A percentile compares a stretch with the other conserved stretches of the same genome.
These are phyloP conservation scores for Leccinum aurantiacum DNA, from an alignment of 768 basidiomycete genomes.

Conservation along the genomic window DNA sequence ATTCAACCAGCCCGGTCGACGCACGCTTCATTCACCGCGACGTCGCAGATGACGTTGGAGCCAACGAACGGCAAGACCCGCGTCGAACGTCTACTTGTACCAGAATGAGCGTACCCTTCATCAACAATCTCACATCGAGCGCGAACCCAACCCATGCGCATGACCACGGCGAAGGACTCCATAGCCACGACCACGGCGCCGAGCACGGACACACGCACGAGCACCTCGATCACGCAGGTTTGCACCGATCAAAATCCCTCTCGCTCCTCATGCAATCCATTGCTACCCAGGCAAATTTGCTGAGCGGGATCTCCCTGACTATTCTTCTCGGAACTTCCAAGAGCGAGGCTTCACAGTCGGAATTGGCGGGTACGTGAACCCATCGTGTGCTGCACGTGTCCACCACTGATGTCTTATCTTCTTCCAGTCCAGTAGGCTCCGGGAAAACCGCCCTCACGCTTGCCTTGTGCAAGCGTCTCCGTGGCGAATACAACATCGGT, in stretches of 20 bases:
- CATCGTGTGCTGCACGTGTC: background rate
- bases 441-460: conserved; percentile 96
- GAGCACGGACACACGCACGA: conserved; percentile 98
- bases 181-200: conserved; percentile 55
- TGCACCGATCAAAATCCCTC: conserved; percentile 10
- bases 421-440: conserved; percentile 86
- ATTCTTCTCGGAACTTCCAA: conserved; percentile 75
- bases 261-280: background rate
- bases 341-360: conserved; percentile 96
- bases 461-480: conserved; percentile 78
- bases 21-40: conserved; percentile 23
- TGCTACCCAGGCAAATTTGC: conserved; percentile 72
- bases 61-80: conserved; percentile 15
- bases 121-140: conserved; percentile 58
- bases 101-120: conserved; percentile 68
- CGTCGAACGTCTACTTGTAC: background rate
- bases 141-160: conserved; percentile 50
- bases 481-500: conserved; percentile 92
- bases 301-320: conserved; percentile 92
- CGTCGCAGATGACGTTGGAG: background rate
- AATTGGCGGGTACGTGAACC: conserved; percentile 82
- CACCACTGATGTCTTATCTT: background rate
- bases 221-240: conserved; percentile 85
- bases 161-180: conserved; percentile 38
- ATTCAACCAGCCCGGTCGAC: conserved; percentile 42